Evolutionary conservation across 208 protist genomes (phyloP).

Genomic region (Herpetomonas tarakana): DNA sequence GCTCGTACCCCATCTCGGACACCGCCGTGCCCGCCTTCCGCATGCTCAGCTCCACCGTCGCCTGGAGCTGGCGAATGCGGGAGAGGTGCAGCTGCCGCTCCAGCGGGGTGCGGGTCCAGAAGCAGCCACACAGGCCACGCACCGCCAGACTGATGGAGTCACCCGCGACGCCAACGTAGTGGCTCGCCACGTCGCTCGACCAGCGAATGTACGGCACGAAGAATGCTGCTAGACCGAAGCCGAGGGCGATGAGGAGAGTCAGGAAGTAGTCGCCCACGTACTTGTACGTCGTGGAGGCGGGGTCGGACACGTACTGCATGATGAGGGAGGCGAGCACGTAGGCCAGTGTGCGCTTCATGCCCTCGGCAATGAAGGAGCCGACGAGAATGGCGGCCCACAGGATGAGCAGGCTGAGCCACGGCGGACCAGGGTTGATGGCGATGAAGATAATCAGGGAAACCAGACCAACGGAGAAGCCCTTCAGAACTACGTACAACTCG

Average conservation of each 20-base stretch:
- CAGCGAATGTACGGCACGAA: constrained; percentile 83
- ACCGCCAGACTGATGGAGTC: constrained; percentile 79
- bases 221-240: constrained; percentile 69
- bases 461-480: constrained; percentile 66
- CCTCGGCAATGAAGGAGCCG: constrained; percentile 65
- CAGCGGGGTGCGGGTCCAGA: constrained; percentile 62
- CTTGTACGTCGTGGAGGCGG: constrained; percentile 34
- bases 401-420: constrained; percentile 66
- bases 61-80: constrained; percentile 68
- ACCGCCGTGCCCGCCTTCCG: constrained; percentile 36
- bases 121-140: constrained; percentile 68
- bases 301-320: constrained; percentile 70
- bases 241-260: constrained; percentile 69
- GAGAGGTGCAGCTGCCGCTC: constrained; percentile 74
- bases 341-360: constrained; percentile 67
- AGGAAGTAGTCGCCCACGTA: constrained; percentile 76
- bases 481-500: constrained; percentile 64
- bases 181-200: constrained; percentile 73
- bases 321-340: constrained; percentile 63
- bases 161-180: constrained; percentile 61
- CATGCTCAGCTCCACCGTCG: constrained; percentile 49
- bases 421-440: constrained; percentile 38
- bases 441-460: constrained; percentile 62
- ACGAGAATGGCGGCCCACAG: constrained; percentile 60
- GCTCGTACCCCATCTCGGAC: constrained; percentile 79